These are phyloP conservation scores for Helichrysum umbraculigerum DNA, from an alignment of 129 eudicot genomes.

Conservation along the genomic window DNA sequence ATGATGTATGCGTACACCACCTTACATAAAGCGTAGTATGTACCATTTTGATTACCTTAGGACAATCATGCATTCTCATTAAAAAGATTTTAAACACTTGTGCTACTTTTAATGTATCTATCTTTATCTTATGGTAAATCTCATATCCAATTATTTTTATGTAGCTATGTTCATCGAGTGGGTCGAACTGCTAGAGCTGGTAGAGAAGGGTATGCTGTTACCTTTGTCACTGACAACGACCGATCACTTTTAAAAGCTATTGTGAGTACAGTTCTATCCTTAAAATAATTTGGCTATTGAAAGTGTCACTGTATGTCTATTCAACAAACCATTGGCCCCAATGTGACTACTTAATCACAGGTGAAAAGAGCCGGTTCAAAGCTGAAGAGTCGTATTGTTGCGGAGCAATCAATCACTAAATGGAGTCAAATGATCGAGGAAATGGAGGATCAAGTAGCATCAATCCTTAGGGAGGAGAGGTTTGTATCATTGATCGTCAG, in stretches of 20 bases:
- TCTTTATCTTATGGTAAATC: background rate
- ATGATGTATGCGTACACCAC: background rate
- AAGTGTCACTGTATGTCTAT: background rate
- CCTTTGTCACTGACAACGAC: conserved; percentile 92
- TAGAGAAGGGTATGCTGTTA: conserved; percentile 88
- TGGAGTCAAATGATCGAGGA: conserved; percentile 80
- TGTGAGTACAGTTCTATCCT: conserved; percentile 43
- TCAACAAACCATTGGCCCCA: background rate
- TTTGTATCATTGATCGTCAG: conserved; percentile 20
- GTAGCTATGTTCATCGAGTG: conserved; percentile 94
- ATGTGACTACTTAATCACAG: conserved; percentile 37
- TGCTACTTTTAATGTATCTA: background rate
- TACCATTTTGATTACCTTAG: background rate
- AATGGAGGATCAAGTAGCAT: conserved; percentile 84
- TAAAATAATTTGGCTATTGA: background rate
- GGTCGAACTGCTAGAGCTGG: conserved; percentile 99
- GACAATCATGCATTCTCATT: background rate
- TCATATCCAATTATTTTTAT: background rate
- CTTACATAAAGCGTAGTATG: background rate
- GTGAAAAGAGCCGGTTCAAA: conserved; percentile 85
- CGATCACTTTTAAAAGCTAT: conserved; percentile 84
- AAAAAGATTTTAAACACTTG: background rate
- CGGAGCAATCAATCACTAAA: conserved; percentile 73
- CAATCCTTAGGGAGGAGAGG: conserved; percentile 89
- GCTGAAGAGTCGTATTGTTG: conserved; percentile 77